A percentile compares a stretch with the other conserved stretches of the same genome.
Conservation (phyloP, 306 rosid species). For the Styphnolobium japonicum region DNA sequence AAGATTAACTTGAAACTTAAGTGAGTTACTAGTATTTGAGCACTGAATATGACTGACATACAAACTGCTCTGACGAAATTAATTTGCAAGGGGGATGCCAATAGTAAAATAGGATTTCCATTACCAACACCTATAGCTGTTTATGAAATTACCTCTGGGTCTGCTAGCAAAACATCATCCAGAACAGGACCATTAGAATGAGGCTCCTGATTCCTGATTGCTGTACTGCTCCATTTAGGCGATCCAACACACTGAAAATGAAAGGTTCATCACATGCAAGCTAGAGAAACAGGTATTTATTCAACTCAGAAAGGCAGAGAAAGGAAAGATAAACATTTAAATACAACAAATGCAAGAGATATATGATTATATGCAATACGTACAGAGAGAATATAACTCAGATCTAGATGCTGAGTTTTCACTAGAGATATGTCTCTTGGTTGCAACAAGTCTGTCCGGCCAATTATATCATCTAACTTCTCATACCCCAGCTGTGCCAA, state of each 20-base stretch:
- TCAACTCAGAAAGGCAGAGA: slow-evolving; percentile 4
- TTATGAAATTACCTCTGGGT: slow-evolving; percentile 68
- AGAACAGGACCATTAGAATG: slow-evolving; percentile 92
- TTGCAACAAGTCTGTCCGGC: slow-evolving; percentile 71
- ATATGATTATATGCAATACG: slow-evolving; percentile 33
- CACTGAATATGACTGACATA: slow-evolving; percentile 15
- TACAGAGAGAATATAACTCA: slow-evolving; percentile 74
- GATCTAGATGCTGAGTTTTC: slow-evolving; percentile 95
- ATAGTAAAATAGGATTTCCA: neutral
- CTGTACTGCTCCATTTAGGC: slow-evolving; percentile 89
- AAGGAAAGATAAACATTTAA: neutral
- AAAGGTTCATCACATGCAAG: slow-evolving; percentile 22
- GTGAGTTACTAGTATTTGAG: neutral
- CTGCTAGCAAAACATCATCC: slow-evolving; percentile 81
- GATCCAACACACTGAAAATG: slow-evolving; percentile 71
- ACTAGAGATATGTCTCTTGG: slow-evolving; percentile 84
- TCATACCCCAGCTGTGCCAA: slow-evolving; percentile 94
- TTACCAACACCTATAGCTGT: slow-evolving; percentile 14
- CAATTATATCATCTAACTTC: slow-evolving; percentile 91
- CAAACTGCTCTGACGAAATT: slow-evolving; percentile 9
- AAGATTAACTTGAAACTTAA: neutral
- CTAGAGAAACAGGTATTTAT: slow-evolving; percentile 4
- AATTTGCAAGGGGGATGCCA: neutral
- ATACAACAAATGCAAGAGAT: neutral
- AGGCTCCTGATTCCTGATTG: slow-evolving; percentile 81